Evolutionary conservation across 345 rosid genomes (phyloP), one percentile per base, ranked within the genome.

Genomic region (Brassica juncea): DNA sequence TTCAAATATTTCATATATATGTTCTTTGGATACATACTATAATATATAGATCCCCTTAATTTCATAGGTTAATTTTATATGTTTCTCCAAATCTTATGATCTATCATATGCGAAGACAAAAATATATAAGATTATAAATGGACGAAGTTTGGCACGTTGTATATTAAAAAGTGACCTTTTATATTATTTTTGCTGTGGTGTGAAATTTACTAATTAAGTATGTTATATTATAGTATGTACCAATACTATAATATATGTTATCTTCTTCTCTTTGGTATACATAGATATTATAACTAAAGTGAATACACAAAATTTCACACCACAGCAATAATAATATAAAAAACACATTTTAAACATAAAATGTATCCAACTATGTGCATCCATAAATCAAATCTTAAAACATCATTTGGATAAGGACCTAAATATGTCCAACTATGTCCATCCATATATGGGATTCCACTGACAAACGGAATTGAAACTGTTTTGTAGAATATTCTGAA

Each of bases 361-460:
- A 8, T 21, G 12, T 21, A 55, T 57, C 27, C 28, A 57, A 19
- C 28, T 19, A 57, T 57, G 61, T 57, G 12, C 61, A 57, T 0
- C 12, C 61, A 57, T 57, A 21, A 57, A 16, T 8, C 61, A 57
- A 57, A 57, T 57, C 59, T 55, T 19, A 57, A 57, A 54, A 25
- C 23, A 31, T 10, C 68, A 59, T 59, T 58, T 76, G 61, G 68
- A 42, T 68, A 68, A 68, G 27, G 34, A 60, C n/a, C 66, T 27
- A 58, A 60, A 16, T 68, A 9, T 28, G 47, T 62, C 64, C 30
- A 28, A 68, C 60, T 19, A 31, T 59, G 70, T 47, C 63, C 30
- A 28, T 62, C 55, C 65, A 69, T 52, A 71, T 27, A 54, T 70
- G 76, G 66, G 37, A 70, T 70, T 71, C 32, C 76, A 35, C 58